These are phyloP conservation scores for Lignosus rhinocerotis DNA, from an alignment of 1,284 basidiomycete genomes.

Conservation along the genomic window DNA sequence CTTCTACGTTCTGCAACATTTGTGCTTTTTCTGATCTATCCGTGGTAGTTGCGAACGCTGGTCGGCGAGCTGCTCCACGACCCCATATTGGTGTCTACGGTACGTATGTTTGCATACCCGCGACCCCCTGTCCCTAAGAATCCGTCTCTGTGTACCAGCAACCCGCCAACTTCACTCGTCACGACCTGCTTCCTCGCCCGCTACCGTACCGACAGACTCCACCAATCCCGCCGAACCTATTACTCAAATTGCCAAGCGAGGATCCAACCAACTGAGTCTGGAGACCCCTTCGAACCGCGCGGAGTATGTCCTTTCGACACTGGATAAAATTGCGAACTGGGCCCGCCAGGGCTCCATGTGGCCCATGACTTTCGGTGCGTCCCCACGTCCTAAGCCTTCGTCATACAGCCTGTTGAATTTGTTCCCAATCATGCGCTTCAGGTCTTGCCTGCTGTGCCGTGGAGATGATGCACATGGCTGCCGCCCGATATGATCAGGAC, in stretches of 20 bases:
- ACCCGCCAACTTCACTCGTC: slow-evolving; percentile 60
- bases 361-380: slow-evolving; percentile 96
- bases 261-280: slow-evolving; percentile 83
- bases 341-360: slow-evolving; percentile 97
- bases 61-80: slow-evolving; percentile 47
- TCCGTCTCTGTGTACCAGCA: slow-evolving; percentile 32
- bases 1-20: not conserved
- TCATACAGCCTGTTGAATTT: slow-evolving; percentile 4
- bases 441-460: slow-evolving; percentile 99
- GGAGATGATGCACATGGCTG: slow-evolving; percentile 99
- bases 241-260: slow-evolving; percentile 69
- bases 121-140: not conserved
- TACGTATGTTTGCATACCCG: slow-evolving; percentile 28
- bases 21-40: not conserved
- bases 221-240: slow-evolving; percentile 54
- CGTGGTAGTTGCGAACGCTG: slow-evolving; percentile 41
- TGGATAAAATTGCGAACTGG: slow-evolving; percentile 99
- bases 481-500: slow-evolving; percentile 98
- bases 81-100: slow-evolving; percentile 48
- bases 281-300: slow-evolving; percentile 74
- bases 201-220: slow-evolving; percentile 41
- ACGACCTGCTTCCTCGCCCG: slow-evolving; percentile 38
- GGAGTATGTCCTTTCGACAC: slow-evolving; percentile 96
- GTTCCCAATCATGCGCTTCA: slow-evolving; percentile 32
- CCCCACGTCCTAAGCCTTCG: not conserved